These are phyloP conservation scores for Ophiostoma sp. DNA, from an alignment of 2,329 filamentous ascomycete genomes.

Conservation along the genomic window DNA sequence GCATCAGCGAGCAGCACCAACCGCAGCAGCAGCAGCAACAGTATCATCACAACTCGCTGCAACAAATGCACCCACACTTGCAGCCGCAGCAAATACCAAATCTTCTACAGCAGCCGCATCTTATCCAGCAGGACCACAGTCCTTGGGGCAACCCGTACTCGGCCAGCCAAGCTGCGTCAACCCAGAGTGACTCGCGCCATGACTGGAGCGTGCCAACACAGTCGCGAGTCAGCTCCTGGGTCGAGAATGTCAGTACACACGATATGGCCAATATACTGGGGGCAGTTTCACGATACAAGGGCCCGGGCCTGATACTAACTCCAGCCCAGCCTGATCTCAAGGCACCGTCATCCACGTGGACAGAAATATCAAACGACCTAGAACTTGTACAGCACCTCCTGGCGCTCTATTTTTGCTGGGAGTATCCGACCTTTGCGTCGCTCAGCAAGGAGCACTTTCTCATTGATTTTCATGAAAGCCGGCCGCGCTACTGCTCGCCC, in stretches of 20 bases:
- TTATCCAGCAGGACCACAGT: conserved; percentile 37
- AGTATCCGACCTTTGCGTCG: conserved; percentile 68
- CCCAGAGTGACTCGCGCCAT: conserved; percentile 43
- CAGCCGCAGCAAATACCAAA: conserved; percentile 11
- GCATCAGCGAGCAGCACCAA: conserved; percentile 31
- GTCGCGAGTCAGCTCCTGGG: conserved; percentile 47
- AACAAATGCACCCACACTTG: neutral
- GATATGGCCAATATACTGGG: conserved; percentile 21
- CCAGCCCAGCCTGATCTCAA: conserved; percentile 43
- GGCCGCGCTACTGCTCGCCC: conserved; percentile 60
- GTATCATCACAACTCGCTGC: neutral
- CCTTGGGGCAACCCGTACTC: conserved; percentile 44
- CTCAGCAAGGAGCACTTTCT: conserved; percentile 67
- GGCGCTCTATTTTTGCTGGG: conserved; percentile 67
- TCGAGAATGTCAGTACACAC: conserved; percentile 37
- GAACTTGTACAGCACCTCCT: conserved; percentile 58
- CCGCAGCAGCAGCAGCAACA: neutral
- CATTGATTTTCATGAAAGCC: conserved; percentile 56
- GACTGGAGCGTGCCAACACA: conserved; percentile 44
- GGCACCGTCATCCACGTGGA: conserved; percentile 49
- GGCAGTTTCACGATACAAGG: conserved; percentile 32
- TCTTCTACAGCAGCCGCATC: conserved; percentile 12
- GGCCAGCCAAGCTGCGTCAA: conserved; percentile 43
- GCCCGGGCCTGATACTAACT: conserved; percentile 46
- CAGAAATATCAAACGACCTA: conserved; percentile 52